Evolutionary conservation across 192 early-diverging fungal species (phyloP).

Genomic region (Backusella sp.): DNA sequence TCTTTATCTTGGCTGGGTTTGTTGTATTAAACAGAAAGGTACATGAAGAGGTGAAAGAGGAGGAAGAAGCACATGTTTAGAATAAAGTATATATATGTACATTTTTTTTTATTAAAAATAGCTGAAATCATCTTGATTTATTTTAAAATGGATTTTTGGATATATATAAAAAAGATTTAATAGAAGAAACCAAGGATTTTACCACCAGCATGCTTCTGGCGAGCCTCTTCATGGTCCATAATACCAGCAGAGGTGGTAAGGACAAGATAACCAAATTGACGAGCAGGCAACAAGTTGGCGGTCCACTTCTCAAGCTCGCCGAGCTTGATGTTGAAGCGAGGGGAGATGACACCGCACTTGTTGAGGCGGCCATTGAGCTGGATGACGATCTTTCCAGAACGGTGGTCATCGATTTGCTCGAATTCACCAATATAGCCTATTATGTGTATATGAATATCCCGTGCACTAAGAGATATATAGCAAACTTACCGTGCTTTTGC

Average conservation of each 20-base stretch:
- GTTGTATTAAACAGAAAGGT: slow-evolving; percentile 37
- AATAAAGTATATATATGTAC: too few relatives aligned
- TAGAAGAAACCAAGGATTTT: slow-evolving; percentile 97
- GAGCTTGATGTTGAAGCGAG: slow-evolving; percentile 97
- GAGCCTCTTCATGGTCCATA: slow-evolving; percentile 99
- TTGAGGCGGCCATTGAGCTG: slow-evolving; percentile 98
- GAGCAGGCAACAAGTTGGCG: slow-evolving; percentile 94
- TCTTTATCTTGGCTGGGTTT: slow-evolving; percentile 57
- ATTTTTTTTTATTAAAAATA: too few relatives aligned
- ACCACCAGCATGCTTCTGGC: slow-evolving; percentile 95
- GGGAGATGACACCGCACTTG: slow-evolving; percentile 99
- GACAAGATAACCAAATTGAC: slow-evolving; percentile 97
- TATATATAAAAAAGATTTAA: slow-evolving; percentile 47
- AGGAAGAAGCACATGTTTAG: too few relatives aligned
- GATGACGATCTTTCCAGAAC: slow-evolving; percentile 96
- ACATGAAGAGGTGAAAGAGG: slow-evolving; percentile 24
- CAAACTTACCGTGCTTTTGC: slow-evolving; percentile 89
- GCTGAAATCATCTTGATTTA: too few relatives aligned
- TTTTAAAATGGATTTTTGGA: neutral
- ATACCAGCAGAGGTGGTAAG: slow-evolving; percentile 94
- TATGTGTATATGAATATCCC: too few relatives aligned
- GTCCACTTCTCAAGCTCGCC: slow-evolving; percentile 96
- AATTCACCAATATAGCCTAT: slow-evolving; percentile 97
- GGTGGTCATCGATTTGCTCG: slow-evolving; percentile 97
- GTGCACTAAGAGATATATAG: too few relatives aligned